Percentiles rank a stretch among this genome's conserved stretches.
Conservation (phyloP, 345 rosid genomes). For the Excoecaria cochinchinensis region DNA sequence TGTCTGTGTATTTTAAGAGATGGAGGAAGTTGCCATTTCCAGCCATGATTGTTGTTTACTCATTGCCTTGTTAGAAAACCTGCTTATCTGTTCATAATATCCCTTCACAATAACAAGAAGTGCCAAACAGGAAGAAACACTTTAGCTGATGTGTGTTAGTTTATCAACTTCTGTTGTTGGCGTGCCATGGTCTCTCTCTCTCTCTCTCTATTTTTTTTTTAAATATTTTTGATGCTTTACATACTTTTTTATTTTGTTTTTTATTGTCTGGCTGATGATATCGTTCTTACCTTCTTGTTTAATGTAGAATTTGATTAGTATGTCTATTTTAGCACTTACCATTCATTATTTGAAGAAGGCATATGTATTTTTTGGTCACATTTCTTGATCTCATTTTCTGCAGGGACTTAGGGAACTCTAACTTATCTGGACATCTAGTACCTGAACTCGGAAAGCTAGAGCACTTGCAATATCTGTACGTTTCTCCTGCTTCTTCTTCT, state of each 20-base stretch:
- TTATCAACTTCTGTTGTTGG: neutral
- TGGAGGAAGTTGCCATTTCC: neutral
- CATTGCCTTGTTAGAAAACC: neutral
- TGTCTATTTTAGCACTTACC: neutral
- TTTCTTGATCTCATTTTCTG: neutral
- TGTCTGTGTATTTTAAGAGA: neutral
- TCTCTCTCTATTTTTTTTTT: neutral
- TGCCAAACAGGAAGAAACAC: neutral
- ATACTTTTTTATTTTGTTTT: neutral
- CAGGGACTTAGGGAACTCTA: slow-evolving; percentile 97
- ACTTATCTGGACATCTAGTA: slow-evolving; percentile 83
- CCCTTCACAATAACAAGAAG: neutral
- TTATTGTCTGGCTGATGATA: neutral
- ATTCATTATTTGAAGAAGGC: neutral
- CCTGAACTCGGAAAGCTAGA: slow-evolving; percentile 85
- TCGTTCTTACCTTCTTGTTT: neutral
- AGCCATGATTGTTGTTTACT: neutral
- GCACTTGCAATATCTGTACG: slow-evolving; percentile 90
- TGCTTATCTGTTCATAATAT: neutral
- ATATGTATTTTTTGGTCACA: neutral
- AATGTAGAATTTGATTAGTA: neutral
- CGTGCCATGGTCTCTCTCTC: neutral
- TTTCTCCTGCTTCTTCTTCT: neutral
- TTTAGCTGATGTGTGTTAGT: neutral
- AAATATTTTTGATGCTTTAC: neutral